Evolutionary conservation across 805 yeast genomes (phyloP), one percentile per base, ranked within the genome.

Genomic region (Wickerhamiella parazyma): DNA sequence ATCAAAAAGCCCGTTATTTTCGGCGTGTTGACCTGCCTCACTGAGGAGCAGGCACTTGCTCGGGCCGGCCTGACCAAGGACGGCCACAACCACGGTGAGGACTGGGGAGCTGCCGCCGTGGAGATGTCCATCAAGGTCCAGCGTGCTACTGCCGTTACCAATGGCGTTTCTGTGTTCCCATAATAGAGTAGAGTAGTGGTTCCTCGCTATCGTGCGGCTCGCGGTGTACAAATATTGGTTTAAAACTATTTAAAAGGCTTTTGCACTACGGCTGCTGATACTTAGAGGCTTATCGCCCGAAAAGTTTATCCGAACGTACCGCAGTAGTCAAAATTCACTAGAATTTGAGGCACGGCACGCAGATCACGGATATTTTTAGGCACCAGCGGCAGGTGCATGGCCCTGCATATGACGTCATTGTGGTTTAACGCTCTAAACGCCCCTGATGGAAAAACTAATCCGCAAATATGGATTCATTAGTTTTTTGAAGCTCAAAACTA

Each of bases 31-130:
- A 91, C 97, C 17, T 87, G 95, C 63, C 63, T 87, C 54, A 87
- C 95, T 22, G 95, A 86, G 53, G 87, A 81, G 56, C 98, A 91
- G 67, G 98, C 97, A 11, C 73, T 79, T 52, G 77, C 78, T 17
- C 78, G 98, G 64, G 94, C 97, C 10, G 98, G 97, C 20, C 66
- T 89, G 49, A 61, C 69, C 33, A 64, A 64, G 24, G 85, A 80
- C 46, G 76, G 76, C 53, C 97, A 91, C 63, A 89, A 89, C 68
- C 98, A 91, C 58, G 98, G 98, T 51, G 84, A 74, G 57, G 98
- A 91, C 62, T 89, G 98, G 98, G 98, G 94, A 53, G 87, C 93
- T 28, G 95, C 96, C 44, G 98, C 98, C 12, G 95, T 91, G 21
- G 98, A 89, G 67, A 89, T 91, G 97, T 79, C 63, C 11, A 38